Conservation (phyloP, 1,284 basidiomycete genomes). For the Microbotryomycetes sp. region DNA sequence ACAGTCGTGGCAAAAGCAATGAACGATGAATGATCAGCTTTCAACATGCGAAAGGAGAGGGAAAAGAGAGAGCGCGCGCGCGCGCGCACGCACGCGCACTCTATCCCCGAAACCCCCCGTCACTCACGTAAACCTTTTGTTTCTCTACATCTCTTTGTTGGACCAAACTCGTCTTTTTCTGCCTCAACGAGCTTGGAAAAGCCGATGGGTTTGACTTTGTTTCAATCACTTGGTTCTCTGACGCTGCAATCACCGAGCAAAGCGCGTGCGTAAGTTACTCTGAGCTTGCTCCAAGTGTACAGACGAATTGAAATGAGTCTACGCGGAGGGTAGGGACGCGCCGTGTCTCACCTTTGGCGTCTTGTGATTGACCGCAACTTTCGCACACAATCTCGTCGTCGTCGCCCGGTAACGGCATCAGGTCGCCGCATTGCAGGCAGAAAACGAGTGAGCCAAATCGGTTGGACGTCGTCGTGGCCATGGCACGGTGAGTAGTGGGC, state of each 20-base stretch:
- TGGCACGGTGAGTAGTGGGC: background rate
- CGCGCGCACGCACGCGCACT: background rate
- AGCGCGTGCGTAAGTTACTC: background rate
- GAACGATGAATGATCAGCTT: background rate
- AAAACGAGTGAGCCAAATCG: slow-evolving; percentile 77
- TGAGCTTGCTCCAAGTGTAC: background rate
- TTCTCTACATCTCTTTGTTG: slow-evolving; percentile 65
- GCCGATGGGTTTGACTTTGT: slow-evolving; percentile 88
- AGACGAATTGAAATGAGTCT: background rate
- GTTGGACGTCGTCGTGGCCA: slow-evolving; percentile 15
- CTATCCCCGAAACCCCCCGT: too few species aligned
- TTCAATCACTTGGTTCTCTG: slow-evolving; percentile 82
- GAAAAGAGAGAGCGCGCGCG: slow-evolving; percentile 11
- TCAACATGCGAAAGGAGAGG: background rate
- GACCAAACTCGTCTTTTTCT: slow-evolving; percentile 78
- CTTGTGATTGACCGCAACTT: slow-evolving; percentile 79
- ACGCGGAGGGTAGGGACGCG: background rate
- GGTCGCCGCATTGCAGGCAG: slow-evolving; percentile 83
- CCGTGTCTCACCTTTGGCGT: slow-evolving; percentile 60
- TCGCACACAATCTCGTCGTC: slow-evolving; percentile 72
- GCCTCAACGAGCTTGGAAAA: slow-evolving; percentile 80
- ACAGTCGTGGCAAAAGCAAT: background rate
- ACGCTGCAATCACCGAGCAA: slow-evolving; percentile 53
- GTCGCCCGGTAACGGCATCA: slow-evolving; percentile 79
- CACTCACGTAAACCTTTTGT: slow-evolving; percentile 54